Base-by-base conservation (phyloP, 2,329 filamentous ascomycete genomes). In the Fusarium sp. region DNA sequence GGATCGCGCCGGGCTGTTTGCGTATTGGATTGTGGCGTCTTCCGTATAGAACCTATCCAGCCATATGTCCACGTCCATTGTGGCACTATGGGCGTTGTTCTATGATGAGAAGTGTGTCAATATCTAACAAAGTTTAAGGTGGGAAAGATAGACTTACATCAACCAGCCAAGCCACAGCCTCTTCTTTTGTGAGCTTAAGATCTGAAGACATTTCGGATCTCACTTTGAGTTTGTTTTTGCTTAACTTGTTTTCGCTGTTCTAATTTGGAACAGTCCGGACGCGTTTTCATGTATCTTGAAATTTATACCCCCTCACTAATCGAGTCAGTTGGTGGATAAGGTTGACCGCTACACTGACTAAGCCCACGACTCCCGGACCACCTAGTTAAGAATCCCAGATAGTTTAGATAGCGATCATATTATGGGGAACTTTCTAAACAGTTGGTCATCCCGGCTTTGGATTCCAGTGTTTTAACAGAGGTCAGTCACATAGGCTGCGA, bases 71-170 rank as follows among this genome's bases (percentile, higher is more conserved):
- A 62, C 49, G n/a, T 64, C 31, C 22, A 56, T 38, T 18, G 33
- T 63, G 7, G n/a, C n/a, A 42, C 62, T 64, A 17, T 36, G 46
- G 18, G 11, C 7, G 8, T 64, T 62, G 20, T 64, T 64, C 59
- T 65, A 10, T 11, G 15, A 63, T 10, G 11, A 27, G 10, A 20
- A 18, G 20, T 27, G 5, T 17, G 29, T 63, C 41, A 65, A 36
- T 25, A 31, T 29, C 31, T 7, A 25, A 46, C 27, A n/a, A n/a
- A 12, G 33, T 53, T 20, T 38, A 13, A 20, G 18, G 17, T 17
- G 20, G 22, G 42, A 22, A 22, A 8, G 7, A 25, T 49, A 11
- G 20, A 39, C 49, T 17, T 39, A 41, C 62, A 31, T 64, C 49
- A 41, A 56, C 35, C 8, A 65, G 36, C 47, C 47, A 65, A 3